phyloP scores from a whole-genome alignment of 1,284 basidiomycete genomes.

The Termitomyces sp. region DNA sequence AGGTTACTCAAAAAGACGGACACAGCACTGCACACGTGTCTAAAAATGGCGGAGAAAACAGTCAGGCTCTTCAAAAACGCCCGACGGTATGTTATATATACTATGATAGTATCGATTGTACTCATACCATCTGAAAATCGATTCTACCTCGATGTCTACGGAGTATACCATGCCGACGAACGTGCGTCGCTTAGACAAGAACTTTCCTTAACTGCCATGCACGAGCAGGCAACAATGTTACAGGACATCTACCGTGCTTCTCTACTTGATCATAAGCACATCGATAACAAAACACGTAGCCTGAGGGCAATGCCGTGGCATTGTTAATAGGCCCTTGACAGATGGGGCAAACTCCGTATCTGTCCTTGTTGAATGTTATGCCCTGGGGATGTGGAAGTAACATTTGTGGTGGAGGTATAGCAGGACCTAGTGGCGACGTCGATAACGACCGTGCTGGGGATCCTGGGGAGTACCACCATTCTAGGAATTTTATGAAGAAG shows the following conservation, averaged over 20 bases:
- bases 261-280: slow-evolving; percentile 87
- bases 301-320: slow-evolving; percentile 86
- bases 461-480: slow-evolving; percentile 98
- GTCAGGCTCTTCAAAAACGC: neutral
- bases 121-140: slow-evolving; percentile 11
- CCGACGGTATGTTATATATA: neutral
- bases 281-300: slow-evolving; percentile 95
- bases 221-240: slow-evolving; percentile 72
- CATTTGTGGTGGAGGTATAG: slow-evolving; percentile 71
- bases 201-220: slow-evolving; percentile 88
- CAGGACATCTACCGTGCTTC: slow-evolving; percentile 76
- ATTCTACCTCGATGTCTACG: slow-evolving; percentile 21
- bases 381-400: slow-evolving; percentile 69
- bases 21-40: slow-evolving; percentile 27
- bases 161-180: slow-evolving; percentile 27
- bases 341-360: slow-evolving; percentile 82
- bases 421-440: slow-evolving; percentile 55
- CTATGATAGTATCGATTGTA: slow-evolving; percentile 8
- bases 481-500: slow-evolving; percentile 95
- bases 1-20: slow-evolving; percentile 1
- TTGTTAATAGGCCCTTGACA: slow-evolving; percentile 79
- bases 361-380: slow-evolving; percentile 49
- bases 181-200: slow-evolving; percentile 55
- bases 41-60: slow-evolving; percentile 17
- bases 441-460: slow-evolving; percentile 77